A percentile compares a stretch with the other conserved stretches of the same genome.
These are phyloP conservation scores for Xylaria acuta DNA, from an alignment of 495 filamentous ascomycete species.

Conservation along the genomic window DNA sequence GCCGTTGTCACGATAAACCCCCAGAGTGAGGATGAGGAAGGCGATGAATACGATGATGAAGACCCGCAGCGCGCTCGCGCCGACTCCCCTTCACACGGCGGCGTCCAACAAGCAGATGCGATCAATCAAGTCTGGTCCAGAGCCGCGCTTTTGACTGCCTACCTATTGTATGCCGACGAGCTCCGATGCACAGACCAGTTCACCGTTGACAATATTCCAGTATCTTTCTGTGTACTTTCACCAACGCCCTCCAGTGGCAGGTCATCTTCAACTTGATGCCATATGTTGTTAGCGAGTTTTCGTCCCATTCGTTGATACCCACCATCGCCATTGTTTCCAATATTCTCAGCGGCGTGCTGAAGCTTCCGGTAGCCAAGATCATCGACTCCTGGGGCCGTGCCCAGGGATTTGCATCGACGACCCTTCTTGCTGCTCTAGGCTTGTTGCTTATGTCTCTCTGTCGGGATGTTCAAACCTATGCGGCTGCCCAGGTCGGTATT, in stretches of 20 bases:
- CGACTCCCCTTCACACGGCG: conserved; percentile 36
- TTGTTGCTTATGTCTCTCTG: conserved; percentile 60
- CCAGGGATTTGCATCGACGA: conserved; percentile 50
- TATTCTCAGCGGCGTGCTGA: conserved; percentile 67
- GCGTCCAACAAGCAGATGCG: conserved; percentile 53
- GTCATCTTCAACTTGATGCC: conserved; percentile 50
- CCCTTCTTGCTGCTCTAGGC: conserved; percentile 50
- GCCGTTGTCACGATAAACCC: conserved; percentile 23
- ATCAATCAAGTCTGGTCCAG: conserved; percentile 54
- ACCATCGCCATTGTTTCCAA: conserved; percentile 56
- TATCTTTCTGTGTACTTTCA: conserved; percentile 52
- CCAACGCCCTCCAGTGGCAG: conserved; percentile 54
- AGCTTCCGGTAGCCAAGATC: conserved; percentile 68
- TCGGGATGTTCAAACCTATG: conserved; percentile 55
- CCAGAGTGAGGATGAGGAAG: conserved; percentile 7
- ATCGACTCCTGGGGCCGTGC: conserved; percentile 69
- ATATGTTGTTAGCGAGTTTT: conserved; percentile 57
- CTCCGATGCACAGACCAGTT: conserved; percentile 13
- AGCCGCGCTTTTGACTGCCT: conserved; percentile 47
- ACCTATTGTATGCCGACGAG: conserved; percentile 44
- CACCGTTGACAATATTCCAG: conserved; percentile 31
- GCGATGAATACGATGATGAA: conserved; percentile 32
- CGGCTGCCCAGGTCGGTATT: conserved; percentile 52
- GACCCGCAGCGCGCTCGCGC: background rate
- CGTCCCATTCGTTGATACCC: conserved; percentile 54